Percentiles rank a stretch among this genome's conserved stretches.
These are phyloP conservation scores for Citrus medica DNA, from an alignment of 345 rosid genomes.

Conservation along the genomic window DNA sequence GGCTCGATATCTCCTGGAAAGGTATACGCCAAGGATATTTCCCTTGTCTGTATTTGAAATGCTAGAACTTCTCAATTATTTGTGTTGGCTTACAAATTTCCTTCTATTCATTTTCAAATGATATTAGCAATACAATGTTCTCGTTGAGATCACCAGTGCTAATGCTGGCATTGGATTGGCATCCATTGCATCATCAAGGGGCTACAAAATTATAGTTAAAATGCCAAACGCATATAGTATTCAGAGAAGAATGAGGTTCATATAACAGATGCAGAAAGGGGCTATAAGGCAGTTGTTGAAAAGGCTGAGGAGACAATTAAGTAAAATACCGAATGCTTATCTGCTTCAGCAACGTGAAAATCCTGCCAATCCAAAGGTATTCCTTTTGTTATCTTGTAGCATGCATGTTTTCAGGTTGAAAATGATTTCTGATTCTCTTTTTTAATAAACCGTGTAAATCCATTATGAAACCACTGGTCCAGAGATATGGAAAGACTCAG, in stretches of 20 bases:
- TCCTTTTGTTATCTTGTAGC: neutral
- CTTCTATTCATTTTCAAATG: neutral
- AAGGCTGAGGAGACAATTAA: constrained; percentile 49
- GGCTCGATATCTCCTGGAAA: constrained; percentile 56
- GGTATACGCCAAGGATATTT: constrained; percentile 19
- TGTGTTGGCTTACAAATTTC: neutral
- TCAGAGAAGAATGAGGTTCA: constrained; percentile 58
- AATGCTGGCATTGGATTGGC: constrained; percentile 82
- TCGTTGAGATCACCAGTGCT: constrained; percentile 61
- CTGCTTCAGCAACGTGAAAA: constrained; percentile 45
- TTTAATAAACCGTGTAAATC: constrained; percentile 28
- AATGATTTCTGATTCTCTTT: neutral
- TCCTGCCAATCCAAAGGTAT: constrained; percentile 52
- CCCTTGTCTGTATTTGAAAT: neutral
- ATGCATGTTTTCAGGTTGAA: neutral
- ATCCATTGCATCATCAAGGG: constrained; percentile 54
- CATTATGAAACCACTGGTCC: constrained; percentile 34
- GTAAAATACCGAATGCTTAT: constrained; percentile 47
- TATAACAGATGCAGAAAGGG: constrained; percentile 48
- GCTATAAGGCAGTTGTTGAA: constrained; percentile 30
- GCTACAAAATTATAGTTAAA: constrained; percentile 54
- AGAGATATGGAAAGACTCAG: constrained; percentile 37
- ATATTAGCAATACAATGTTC: constrained; percentile 31
- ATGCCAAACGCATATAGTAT: constrained; percentile 59
- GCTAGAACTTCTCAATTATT: neutral